Evolutionary conservation across 176 grass and related monocot species (phyloP).

Genomic region (Lolium multiflorum): DNA sequence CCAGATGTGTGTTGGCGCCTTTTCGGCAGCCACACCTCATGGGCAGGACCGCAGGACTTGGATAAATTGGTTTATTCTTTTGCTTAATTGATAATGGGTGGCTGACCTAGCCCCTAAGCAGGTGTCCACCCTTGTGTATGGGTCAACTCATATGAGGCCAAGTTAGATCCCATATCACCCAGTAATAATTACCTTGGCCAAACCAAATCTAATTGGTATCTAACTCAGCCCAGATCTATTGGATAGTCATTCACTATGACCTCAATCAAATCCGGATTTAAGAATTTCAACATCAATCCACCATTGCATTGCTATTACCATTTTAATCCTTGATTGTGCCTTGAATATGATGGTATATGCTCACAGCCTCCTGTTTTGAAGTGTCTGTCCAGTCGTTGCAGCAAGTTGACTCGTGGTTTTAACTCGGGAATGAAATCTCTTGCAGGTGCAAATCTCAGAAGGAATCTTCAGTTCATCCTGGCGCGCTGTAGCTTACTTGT

Average conservation of each 20-base stretch:
- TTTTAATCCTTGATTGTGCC: neutral
- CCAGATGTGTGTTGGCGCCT: neutral
- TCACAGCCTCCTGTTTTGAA: neutral
- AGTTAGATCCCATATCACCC: neutral
- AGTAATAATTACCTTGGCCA: neutral
- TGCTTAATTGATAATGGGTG: neutral
- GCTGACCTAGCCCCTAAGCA: too few relatives aligned
- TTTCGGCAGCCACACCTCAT: neutral
- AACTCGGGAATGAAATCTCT: conserved; percentile 4
- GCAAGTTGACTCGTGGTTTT: conserved; percentile 19
- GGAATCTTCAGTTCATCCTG: conserved; percentile 65
- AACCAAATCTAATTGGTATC: neutral
- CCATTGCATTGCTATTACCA: neutral
- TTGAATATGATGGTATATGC: neutral
- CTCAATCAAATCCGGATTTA: neutral
- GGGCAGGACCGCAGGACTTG: conserved; percentile 15
- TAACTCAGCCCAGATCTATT: neutral
- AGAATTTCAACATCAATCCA: neutral
- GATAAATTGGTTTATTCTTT: neutral
- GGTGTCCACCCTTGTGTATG: neutral
- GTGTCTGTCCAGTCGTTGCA: neutral
- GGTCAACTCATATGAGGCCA: neutral
- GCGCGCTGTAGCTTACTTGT: conserved; percentile 43
- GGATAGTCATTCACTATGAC: neutral
- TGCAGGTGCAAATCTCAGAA: conserved; percentile 87